A percentile compares a stretch with the other conserved stretches of the same genome.
Evolutionary conservation across 495 filamentous ascomycete species (phyloP).

Genomic region (Jackrogersella minutella): DNA sequence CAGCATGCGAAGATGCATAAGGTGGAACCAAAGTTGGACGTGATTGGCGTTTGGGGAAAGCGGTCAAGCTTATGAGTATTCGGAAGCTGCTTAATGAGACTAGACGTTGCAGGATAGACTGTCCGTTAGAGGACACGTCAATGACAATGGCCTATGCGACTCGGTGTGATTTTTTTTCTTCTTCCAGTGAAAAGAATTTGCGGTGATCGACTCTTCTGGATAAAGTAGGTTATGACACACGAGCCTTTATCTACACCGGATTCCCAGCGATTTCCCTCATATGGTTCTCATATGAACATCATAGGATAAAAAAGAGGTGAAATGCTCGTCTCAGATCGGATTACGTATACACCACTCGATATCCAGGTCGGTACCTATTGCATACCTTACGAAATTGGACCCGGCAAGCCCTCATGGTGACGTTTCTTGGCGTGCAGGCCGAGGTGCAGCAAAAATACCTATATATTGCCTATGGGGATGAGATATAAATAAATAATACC

Average conservation of each 20-base stretch:
- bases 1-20: not conserved
- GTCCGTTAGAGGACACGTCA: slow-evolving; percentile 12
- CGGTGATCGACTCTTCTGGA: slow-evolving; percentile 19
- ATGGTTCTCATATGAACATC: too few species aligned
- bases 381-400: not conserved
- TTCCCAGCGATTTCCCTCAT: too few species aligned
- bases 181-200: not conserved
- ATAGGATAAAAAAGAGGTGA: too few species aligned
- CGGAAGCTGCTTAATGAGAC: slow-evolving; percentile 14
- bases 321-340: slow-evolving; percentile 3
- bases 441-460: not conserved
- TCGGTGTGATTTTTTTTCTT: not conserved
- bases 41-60: slow-evolving; percentile 33
- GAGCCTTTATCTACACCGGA: not conserved
- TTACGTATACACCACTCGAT: not conserved
- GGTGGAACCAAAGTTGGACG: slow-evolving; percentile 15
- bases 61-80: slow-evolving; percentile 28
- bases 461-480: not conserved
- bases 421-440: not conserved
- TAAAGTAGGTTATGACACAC: slow-evolving; percentile 4
- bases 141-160: not conserved
- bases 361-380: not conserved
- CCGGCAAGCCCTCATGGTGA: not conserved
- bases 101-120: slow-evolving; percentile 17
- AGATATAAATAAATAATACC: slow-evolving; percentile 1